Evolutionary conservation across 352 stramenopile genomes (phyloP), one percentile per base, ranked within the genome.

Genomic region (Phytophthora pistaciae): DNA sequence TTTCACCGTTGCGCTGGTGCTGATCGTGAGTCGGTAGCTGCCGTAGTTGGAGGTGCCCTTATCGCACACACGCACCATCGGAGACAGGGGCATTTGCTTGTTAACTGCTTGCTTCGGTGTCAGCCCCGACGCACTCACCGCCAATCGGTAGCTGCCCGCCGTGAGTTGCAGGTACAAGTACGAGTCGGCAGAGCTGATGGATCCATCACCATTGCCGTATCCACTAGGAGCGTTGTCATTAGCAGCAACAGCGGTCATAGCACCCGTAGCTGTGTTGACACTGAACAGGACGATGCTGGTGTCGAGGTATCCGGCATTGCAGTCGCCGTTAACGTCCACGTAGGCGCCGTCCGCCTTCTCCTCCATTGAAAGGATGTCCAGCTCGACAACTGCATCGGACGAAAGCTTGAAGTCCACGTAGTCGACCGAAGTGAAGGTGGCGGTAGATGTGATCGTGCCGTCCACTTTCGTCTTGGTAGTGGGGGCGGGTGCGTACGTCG

Each of bases 361-460:
- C 54, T 94, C 85, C 72, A 91, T 88, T 1, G 85, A 91, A 18
- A 94, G 62, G 20, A 94, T 83, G 55, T 92, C 85, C 0, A 92
- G 55, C 65, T 89, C 80, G 9, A 93, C 84, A 16, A 72, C 48
- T 14, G 77, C 70, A 42, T 79, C 68, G 1, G 74, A 58, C 3
- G 61, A 72, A 8, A 93, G 25, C 3, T 60, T 77, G 40, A 92
- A 90, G 48, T 92, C 78, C 29, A 94, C 78, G 48, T 91, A 92
- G 64, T 92, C 87, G 3, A 92, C 82, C 0, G 83, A 87, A 13
- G 79, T 87, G 50, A 77, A 75, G 11, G 74, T 88, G 2, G 71
- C 70, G 0, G 84, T 92, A 20, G 80, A 84, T n/a, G 74, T 77
- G 63, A 94, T 88, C 3, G 86, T 92, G 46, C 83, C 85, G n/a